Evolutionary conservation across 768 basidiomycete genomes (phyloP).

Genomic region (Mycena rebaudengoi): DNA sequence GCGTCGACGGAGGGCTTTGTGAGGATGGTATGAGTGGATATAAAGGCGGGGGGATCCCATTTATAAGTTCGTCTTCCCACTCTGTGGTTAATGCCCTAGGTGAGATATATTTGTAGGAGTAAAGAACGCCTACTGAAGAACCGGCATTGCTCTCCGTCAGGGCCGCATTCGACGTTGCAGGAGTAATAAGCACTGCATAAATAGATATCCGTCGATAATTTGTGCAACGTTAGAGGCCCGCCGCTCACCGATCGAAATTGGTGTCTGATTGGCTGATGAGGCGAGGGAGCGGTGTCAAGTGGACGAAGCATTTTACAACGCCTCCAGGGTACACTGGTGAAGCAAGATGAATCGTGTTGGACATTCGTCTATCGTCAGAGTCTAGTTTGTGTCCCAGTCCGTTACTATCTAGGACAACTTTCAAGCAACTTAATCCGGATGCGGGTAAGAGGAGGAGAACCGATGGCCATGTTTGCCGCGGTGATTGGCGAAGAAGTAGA

Average conservation of each 20-base stretch:
- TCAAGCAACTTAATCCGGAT: no score
- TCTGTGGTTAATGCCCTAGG: slow-evolving; percentile 2
- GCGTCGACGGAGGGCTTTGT: background rate
- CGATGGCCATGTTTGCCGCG: no score
- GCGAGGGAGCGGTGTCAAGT: background rate
- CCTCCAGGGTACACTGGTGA: slow-evolving; percentile 4
- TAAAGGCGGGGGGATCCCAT: background rate
- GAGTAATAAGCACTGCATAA: slow-evolving; percentile 15
- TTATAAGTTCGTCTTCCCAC: slow-evolving; percentile 19
- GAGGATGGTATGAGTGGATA: no score
- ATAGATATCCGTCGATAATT: background rate
- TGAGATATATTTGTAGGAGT: background rate
- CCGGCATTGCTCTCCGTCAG: background rate
- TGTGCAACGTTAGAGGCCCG: background rate
- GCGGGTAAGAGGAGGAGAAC: no score
- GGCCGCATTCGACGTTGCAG: background rate
- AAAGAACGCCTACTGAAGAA: slow-evolving; percentile 16
- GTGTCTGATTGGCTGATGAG: background rate
- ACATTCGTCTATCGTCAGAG: no score
- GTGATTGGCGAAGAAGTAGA: no score
- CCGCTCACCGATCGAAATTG: slow-evolving; percentile 13
- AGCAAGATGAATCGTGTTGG: background rate
- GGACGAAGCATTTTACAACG: slow-evolving; percentile 5
- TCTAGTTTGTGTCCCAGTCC: no score
- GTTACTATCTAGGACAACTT: no score